Base-by-base conservation (phyloP, 768 basidiomycete species). In the Rickenella mellea region DNA sequence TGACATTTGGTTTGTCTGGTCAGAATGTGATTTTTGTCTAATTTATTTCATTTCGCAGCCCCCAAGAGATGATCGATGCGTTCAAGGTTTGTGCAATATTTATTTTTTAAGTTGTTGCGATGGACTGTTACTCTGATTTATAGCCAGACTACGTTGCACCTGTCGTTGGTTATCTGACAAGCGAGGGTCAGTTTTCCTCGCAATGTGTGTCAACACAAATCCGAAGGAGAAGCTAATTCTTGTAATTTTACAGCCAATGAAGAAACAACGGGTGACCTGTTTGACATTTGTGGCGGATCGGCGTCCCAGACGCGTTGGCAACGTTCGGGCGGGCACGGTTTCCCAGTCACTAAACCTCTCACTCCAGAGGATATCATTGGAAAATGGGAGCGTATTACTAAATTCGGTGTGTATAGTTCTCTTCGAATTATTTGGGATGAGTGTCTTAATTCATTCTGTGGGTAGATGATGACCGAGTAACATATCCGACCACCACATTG, bases 261-360 rank as follows among this genome's bases (percentile, higher is more conserved):
- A 14, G 73, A 79, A 27, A 80, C 78, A 6, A 75, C 81, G 10
- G 86, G 87, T 6, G 65, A 68, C 5, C 56, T 99, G 39, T 93
- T 93, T 59, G 93, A 97, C 60, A 74, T 91, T 29, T 73, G 73
- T 11, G 92, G 86, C 19, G 96, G 94, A 0, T 97, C 91, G 87
- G 83, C 84, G 3, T 88, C 88, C 1, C 79, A 92, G 60, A 82
- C 86, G 25, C 73, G 94, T 44, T 99, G 94, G 93, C 86, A 97
- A 60, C 78, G 90, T 11, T 69, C 89, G 7, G 84, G 82, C 1
- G 96, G 93, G 8, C 66, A 82, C 54, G 83, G 85, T 6, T 97
- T 98, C 78, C 83, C 91, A 4, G 73, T 82, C 27, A 81, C 81
- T 56, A 71, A 71, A 45, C 68, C 72, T 3, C 72, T 85, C 48